phyloP scores from a whole-genome alignment of 805 yeast species.

The Wickerhamomyces subpelliculosus region DNA sequence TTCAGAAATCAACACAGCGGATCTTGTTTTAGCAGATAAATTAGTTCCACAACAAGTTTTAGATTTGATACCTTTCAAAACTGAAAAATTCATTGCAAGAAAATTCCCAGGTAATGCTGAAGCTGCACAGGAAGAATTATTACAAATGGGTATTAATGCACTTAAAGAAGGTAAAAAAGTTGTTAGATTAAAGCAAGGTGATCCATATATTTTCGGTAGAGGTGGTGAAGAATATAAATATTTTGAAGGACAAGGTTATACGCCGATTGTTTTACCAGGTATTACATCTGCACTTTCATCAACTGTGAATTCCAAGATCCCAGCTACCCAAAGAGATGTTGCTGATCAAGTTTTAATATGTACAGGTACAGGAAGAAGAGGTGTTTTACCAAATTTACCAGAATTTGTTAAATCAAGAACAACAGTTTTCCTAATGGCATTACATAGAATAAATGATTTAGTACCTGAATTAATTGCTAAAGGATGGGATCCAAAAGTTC shows the following conservation, averaged over 20 bases:
- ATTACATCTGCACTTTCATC: slow-evolving; percentile 86
- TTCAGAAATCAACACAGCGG: slow-evolving; percentile 74
- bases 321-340: slow-evolving; percentile 87
- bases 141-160: slow-evolving; percentile 63
- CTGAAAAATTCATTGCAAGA: slow-evolving; percentile 78
- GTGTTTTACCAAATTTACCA: slow-evolving; percentile 74
- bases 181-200: slow-evolving; percentile 91
- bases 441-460: slow-evolving; percentile 55
- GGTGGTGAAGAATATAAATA: slow-evolving; percentile 88
- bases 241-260: slow-evolving; percentile 60
- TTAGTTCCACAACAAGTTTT: slow-evolving; percentile 85
- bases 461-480: slow-evolving; percentile 47
- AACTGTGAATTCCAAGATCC: slow-evolving; percentile 73
- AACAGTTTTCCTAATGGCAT: slow-evolving; percentile 82
- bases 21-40: slow-evolving; percentile 81
- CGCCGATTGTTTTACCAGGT: slow-evolving; percentile 78
- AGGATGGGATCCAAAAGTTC: slow-evolving; percentile 64
- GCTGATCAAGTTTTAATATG: slow-evolving; percentile 90
- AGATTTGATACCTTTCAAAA: slow-evolving; percentile 69
- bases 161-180: slow-evolving; percentile 64
- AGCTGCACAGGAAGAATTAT: slow-evolving; percentile 79
- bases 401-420: slow-evolving; percentile 68
- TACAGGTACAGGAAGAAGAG: slow-evolving; percentile 91
- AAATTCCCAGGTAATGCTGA: slow-evolving; percentile 98
- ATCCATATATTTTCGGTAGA: slow-evolving; percentile 92